Evolutionary conservation across 1,284 basidiomycete genomes (phyloP).

Genomic region (Trametes hirsuta): DNA sequence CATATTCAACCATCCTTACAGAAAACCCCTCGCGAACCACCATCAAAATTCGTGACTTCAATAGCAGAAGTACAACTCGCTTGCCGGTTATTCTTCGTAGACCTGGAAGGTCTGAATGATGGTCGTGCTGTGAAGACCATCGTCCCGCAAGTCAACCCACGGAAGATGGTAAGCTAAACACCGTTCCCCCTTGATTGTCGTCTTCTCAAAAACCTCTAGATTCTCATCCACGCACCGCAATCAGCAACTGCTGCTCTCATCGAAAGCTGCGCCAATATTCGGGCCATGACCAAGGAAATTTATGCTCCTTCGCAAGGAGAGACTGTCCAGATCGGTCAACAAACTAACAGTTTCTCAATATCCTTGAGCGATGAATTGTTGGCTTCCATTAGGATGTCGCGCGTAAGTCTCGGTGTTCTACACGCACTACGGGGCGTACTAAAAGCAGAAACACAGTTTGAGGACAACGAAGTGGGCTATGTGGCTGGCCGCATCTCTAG

Average conservation of each 20-base stretch:
- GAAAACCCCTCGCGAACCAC: conserved; percentile 79
- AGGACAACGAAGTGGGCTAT: conserved; percentile 95
- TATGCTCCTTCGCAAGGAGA: conserved; percentile 78
- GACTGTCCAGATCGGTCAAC: conserved; percentile 89
- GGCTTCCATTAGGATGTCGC: conserved; percentile 82
- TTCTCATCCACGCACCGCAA: conserved; percentile 81
- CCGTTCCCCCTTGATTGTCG: neutral
- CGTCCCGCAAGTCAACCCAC: conserved; percentile 93
- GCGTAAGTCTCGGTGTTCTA: conserved; percentile 53
- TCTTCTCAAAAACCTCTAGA: conserved; percentile 48
- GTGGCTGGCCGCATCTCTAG: conserved; percentile 84
- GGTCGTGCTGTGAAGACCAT: conserved; percentile 97
- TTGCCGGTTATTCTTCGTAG: conserved; percentile 88
- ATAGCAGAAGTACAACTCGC: conserved; percentile 76
- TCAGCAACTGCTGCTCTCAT: conserved; percentile 74
- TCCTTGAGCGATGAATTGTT: conserved; percentile 90
- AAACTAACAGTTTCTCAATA: conserved; percentile 93
- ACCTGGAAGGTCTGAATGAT: conserved; percentile 96
- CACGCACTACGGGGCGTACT: neutral
- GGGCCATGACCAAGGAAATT: conserved; percentile 90
- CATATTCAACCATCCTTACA: conserved; percentile 34
- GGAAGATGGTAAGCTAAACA: conserved; percentile 74
- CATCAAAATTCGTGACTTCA: conserved; percentile 88
- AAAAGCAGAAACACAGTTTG: conserved; percentile 65
- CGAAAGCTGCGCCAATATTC: conserved; percentile 79